Base-by-base conservation (phyloP, 371 early-diverging fungal species). In the Thermomucor indicae-seudaticae region DNA sequence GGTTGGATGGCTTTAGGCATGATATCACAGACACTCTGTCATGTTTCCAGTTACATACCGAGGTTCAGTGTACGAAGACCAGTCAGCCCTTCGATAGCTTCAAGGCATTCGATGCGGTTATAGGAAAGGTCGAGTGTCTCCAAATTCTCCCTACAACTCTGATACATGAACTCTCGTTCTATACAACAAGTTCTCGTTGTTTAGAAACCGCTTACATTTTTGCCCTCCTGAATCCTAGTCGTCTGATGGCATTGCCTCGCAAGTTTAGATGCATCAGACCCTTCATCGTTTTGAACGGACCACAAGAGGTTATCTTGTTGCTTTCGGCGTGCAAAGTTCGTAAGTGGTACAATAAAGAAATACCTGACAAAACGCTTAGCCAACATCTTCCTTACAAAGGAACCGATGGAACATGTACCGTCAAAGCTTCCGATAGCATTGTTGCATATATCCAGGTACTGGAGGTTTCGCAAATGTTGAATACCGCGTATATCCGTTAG, bases 101-200 rank as follows among this genome's bases (percentile, higher is more conserved):
- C 75, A 6, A 81, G 47, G 29, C 66, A 53, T 45, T 75, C 65
- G 16, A 81, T 72, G 25, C 70, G 65, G 51, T 81, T 81, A 46
- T 66, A 60, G 1, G 82, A 72, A 2, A 77, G 55, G 53, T 81
- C 77, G 45, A 81, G 49, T 6, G 52, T 67, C 51, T 81, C 82
- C 17, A 81, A 53, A 12, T 62, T 64, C 51, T 70, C 51, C 47
- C 70, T 75, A 46, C 14, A 43, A 25, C 2, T 24, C n/a, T 16
- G 25, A 1, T 29, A 2, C 12, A 14, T 7, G 4, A 17, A 16
- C 31, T 25, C 23, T 10, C 12, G 35, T 19, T 23, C 5, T 12
- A 8, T 30, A 40, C 42, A 16, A 12, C 38, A 29, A 22, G 12
- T 51, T n/a, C n/a, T n/a, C n/a, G n/a, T n/a, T n/a, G n/a, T n/a